Conservation (phyloP, 2,329 filamentous ascomycete species). For the Ophiocordyceps polyrhachis-furcata region DNA sequence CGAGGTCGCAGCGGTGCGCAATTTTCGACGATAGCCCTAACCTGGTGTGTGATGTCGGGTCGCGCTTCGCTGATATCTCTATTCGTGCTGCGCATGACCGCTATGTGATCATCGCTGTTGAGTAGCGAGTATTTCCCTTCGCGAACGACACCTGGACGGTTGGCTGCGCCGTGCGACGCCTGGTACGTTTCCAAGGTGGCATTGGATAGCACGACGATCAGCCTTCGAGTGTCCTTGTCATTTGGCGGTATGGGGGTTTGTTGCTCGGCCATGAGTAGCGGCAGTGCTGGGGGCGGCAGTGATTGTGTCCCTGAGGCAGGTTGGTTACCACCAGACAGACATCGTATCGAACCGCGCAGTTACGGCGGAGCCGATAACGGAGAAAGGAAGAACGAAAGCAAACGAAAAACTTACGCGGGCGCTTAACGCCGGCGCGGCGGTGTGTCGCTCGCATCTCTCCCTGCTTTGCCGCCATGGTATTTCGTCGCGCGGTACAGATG, state of each 20-base stretch:
- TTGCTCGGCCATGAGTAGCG: slow-evolving; percentile 85
- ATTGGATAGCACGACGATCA: slow-evolving; percentile 94
- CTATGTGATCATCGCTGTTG: slow-evolving; percentile 98
- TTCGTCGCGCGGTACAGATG: background rate
- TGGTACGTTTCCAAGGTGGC: slow-evolving; percentile 97
- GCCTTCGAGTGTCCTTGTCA: slow-evolving; percentile 77
- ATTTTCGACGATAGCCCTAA: slow-evolving; percentile 15
- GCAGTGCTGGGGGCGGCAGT: slow-evolving; percentile 75
- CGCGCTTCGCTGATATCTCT: slow-evolving; percentile 94
- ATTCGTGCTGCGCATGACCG: slow-evolving; percentile 99
- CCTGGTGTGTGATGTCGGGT: slow-evolving; percentile 97
- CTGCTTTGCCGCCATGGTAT: background rate
- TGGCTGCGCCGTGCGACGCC: slow-evolving; percentile 54
- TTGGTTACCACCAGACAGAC: too few species aligned
- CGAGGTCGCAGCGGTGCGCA: too few species aligned
- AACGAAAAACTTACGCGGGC: slow-evolving; percentile 18
- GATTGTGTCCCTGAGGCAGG: slow-evolving; percentile 61
- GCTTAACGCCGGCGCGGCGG: slow-evolving; percentile 21
- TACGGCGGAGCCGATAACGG: background rate
- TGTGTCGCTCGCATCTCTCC: slow-evolving; percentile 20
- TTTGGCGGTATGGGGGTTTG: slow-evolving; percentile 63
- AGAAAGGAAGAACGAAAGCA: background rate
- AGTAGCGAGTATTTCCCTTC: slow-evolving; percentile 95
- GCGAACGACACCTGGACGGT: slow-evolving; percentile 43
- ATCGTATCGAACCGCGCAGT: background rate